Evolutionary conservation across 169 alveolate species (phyloP).

Genomic region (Blepharisma undulans): DNA sequence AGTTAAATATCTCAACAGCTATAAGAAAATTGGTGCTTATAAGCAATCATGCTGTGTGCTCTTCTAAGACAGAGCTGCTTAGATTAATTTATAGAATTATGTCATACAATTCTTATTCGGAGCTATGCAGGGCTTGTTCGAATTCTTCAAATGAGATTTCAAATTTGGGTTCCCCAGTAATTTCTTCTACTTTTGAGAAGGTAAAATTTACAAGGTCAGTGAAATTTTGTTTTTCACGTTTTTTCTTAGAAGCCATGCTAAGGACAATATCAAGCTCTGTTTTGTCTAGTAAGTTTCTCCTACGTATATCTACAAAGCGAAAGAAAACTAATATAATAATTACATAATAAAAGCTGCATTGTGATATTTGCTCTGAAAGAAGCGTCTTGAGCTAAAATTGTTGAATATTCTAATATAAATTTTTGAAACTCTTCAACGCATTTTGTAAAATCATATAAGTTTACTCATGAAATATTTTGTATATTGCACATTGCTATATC

Average conservation of each 20-base stretch:
- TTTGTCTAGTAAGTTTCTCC: neutral
- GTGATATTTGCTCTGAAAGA: neutral
- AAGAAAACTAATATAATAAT: neutral
- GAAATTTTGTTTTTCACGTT: neutral
- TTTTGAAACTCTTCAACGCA: neutral
- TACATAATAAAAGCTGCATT: neutral
- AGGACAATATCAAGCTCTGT: neutral
- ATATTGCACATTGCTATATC: neutral
- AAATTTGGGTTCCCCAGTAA: neutral
- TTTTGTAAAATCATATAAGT: neutral
- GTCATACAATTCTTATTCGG: neutral
- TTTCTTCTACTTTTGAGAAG: neutral
- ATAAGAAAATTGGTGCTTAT: conserved; percentile 11
- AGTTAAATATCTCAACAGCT: conserved; percentile 37
- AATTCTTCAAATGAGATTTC: neutral
- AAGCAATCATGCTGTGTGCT: conserved; percentile 11
- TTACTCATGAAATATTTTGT: neutral
- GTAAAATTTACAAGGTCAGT: neutral
- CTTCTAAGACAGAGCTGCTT: neutral
- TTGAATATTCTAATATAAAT: neutral
- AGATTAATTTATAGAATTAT: neutral
- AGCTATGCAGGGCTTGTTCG: neutral
- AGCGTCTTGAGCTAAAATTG: neutral
- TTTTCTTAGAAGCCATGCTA: neutral
- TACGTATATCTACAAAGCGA: neutral